These are phyloP conservation scores for Fraxinus dipetala DNA, from an alignment of 305 asterid genomes.

Conservation along the genomic window DNA sequence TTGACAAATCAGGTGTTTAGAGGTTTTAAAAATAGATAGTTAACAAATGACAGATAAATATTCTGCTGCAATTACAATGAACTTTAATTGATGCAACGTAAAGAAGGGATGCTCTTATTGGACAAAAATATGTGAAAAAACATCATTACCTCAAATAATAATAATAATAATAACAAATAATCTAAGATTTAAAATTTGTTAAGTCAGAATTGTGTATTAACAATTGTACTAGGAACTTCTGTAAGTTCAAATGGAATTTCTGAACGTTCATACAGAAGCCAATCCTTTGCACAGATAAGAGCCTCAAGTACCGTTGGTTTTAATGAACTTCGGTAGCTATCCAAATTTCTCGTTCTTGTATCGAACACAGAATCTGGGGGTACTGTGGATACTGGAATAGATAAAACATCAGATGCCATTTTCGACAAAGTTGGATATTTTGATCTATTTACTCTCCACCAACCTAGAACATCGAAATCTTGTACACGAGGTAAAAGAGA, in stretches of 20 bases:
- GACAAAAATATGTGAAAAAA: background rate
- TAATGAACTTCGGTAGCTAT: constrained; percentile 41
- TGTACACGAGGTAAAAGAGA: constrained; percentile 54
- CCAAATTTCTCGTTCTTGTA: constrained; percentile 45
- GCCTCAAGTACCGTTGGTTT: constrained; percentile 55
- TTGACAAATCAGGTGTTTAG: background rate
- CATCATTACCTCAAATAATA: background rate
- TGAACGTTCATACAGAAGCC: constrained; percentile 49
- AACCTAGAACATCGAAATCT: constrained; percentile 74
- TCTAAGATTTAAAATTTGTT: background rate
- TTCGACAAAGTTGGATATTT: constrained; percentile 63
- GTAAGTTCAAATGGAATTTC: constrained; percentile 13
- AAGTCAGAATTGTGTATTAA: constrained; percentile 34
- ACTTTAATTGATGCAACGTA: background rate
- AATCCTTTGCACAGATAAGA: constrained; percentile 66
- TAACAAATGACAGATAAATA: background rate
- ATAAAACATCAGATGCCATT: constrained; percentile 70
- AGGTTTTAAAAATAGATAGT: background rate
- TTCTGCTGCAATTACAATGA: background rate
- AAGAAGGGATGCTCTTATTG: background rate
- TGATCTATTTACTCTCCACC: constrained; percentile 62
- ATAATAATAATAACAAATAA: background rate
- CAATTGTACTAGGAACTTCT: constrained; percentile 21
- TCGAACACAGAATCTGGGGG: constrained; percentile 56
- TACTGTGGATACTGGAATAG: constrained; percentile 63